These are phyloP conservation scores for Saccharomyces hybrid DNA, from an alignment of 1,139 yeast species.

Conservation along the genomic window DNA sequence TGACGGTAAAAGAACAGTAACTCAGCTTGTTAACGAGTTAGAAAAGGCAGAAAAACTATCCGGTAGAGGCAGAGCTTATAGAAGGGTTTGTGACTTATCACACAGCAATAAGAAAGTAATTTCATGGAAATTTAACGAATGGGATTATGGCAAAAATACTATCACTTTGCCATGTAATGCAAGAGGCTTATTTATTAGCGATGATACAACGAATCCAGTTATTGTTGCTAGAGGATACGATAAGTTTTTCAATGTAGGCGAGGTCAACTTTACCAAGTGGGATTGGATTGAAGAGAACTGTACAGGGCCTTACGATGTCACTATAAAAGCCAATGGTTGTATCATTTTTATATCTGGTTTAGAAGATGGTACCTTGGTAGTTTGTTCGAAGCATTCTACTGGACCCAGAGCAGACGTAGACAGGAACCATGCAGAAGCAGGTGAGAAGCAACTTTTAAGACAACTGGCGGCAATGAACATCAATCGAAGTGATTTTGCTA, in stretches of 20 bases:
- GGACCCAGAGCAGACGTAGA: conserved; percentile 52
- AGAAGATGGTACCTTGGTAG: conserved; percentile 62
- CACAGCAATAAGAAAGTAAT: conserved; percentile 30
- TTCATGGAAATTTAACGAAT: conserved; percentile 83
- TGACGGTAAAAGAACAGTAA: not conserved
- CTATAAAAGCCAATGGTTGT: conserved; percentile 91
- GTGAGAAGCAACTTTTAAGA: conserved; percentile 48
- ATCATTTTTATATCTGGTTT: conserved; percentile 77
- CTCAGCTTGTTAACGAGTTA: conserved; percentile 18
- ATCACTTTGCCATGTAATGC: conserved; percentile 63
- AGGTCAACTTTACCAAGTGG: conserved; percentile 49
- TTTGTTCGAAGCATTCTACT: conserved; percentile 85
- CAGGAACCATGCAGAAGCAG: conserved; percentile 70
- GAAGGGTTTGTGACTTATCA: conserved; percentile 30
- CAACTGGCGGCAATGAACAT: conserved; percentile 44
- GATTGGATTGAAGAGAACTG: conserved; percentile 42
- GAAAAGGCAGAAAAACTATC: conserved; percentile 26
- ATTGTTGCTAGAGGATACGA: conserved; percentile 87
- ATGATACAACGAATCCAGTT: conserved; percentile 26
- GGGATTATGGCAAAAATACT: conserved; percentile 64
- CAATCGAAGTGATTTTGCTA: conserved; percentile 47
- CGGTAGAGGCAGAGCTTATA: conserved; percentile 36
- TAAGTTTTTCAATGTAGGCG: conserved; percentile 82
- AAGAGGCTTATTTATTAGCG: conserved; percentile 72
- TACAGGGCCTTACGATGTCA: conserved; percentile 69